A percentile compares a stretch with the other conserved stretches of the same genome.
These are phyloP conservation scores for Echria macrotheca DNA, from an alignment of 495 filamentous ascomycete genomes.

Conservation along the genomic window DNA sequence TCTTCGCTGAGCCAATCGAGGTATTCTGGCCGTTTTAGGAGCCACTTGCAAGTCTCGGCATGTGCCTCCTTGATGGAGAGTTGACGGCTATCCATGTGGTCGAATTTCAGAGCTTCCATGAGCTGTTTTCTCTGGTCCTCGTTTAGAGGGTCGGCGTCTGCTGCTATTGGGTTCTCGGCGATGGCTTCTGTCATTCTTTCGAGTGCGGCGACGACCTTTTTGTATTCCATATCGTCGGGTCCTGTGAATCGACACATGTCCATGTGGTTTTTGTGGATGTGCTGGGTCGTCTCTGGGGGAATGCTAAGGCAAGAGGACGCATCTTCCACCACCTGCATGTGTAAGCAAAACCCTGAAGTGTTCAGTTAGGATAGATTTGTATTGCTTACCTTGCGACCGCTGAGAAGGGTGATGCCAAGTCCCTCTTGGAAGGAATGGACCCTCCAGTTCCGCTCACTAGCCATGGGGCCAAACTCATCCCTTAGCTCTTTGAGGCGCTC, in stretches of 20 bases:
- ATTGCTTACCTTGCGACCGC: background rate
- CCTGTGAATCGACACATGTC: slow-evolving; percentile 40
- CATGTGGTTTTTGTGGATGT: slow-evolving; percentile 33
- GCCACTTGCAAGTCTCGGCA: slow-evolving; percentile 46
- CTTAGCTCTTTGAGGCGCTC: slow-evolving; percentile 29
- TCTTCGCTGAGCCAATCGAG: slow-evolving; percentile 41
- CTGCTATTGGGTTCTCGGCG: background rate
- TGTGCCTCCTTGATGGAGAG: slow-evolving; percentile 34
- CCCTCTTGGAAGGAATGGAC: slow-evolving; percentile 37
- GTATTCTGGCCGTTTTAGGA: slow-evolving; percentile 39
- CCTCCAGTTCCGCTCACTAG: slow-evolving; percentile 21
- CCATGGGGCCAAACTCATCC: slow-evolving; percentile 27
- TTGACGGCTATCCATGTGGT: slow-evolving; percentile 33
- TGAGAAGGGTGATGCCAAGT: slow-evolving; percentile 8
- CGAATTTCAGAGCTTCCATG: slow-evolving; percentile 23
- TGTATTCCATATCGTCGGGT: slow-evolving; percentile 23
- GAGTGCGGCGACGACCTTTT: slow-evolving; percentile 18
- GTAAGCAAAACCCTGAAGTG: background rate
- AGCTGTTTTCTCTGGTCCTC: background rate
- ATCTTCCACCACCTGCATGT: slow-evolving; percentile 32
- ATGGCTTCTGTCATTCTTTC: background rate
- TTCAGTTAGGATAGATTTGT: background rate
- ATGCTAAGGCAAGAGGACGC: slow-evolving; percentile 27
- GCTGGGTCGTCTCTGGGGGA: slow-evolving; percentile 22
- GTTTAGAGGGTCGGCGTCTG: background rate